A percentile compares a stretch with the other conserved stretches of the same genome.
phyloP scores from a whole-genome alignment of 148 eudicot genomes.

The Cornus florida region DNA sequence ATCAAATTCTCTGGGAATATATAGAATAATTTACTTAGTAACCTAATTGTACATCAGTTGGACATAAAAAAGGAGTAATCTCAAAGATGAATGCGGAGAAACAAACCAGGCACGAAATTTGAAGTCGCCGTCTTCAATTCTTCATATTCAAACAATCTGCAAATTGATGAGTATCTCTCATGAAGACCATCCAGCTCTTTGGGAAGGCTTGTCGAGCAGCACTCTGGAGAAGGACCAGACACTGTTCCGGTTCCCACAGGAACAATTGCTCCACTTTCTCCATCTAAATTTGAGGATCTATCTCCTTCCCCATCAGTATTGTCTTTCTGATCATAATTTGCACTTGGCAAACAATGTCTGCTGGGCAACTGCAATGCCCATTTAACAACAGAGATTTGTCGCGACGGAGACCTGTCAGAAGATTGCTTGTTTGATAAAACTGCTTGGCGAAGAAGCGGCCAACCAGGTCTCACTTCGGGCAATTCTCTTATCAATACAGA shows the following conservation, averaged over 20 bases:
- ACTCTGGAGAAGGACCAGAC: conserved; percentile 27
- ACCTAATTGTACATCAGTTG: conserved; percentile 2
- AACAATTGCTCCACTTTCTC: conserved; percentile 55
- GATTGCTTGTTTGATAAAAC: conserved; percentile 29
- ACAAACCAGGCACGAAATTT: conserved; percentile 64
- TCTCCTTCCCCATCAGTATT: conserved; percentile 23
- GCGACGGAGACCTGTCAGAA: conserved; percentile 27
- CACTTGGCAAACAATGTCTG: conserved; percentile 29
- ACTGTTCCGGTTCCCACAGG: conserved; percentile 29
- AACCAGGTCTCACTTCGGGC: conserved; percentile 63
- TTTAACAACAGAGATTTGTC: conserved; percentile 59
- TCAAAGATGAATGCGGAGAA: conserved; percentile 10
- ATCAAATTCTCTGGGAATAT: conserved; percentile 68
- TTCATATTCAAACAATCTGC: conserved; percentile 61
- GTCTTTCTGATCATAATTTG: conserved; percentile 23
- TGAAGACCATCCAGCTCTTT: conserved; percentile 60
- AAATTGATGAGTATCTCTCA: conserved; percentile 68
- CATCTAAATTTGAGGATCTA: conserved; percentile 38
- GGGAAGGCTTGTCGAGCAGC: conserved; percentile 29
- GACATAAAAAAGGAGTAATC: not conserved
- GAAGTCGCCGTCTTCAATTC: conserved; percentile 78
- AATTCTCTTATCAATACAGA: conserved; percentile 38
- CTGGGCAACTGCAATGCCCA: conserved; percentile 61
- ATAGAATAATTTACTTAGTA: not conserved
- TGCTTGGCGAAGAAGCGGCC: conserved; percentile 65